These are phyloP conservation scores for Trypanosoma mega DNA, from an alignment of 208 protist species.

Conservation along the genomic window DNA sequence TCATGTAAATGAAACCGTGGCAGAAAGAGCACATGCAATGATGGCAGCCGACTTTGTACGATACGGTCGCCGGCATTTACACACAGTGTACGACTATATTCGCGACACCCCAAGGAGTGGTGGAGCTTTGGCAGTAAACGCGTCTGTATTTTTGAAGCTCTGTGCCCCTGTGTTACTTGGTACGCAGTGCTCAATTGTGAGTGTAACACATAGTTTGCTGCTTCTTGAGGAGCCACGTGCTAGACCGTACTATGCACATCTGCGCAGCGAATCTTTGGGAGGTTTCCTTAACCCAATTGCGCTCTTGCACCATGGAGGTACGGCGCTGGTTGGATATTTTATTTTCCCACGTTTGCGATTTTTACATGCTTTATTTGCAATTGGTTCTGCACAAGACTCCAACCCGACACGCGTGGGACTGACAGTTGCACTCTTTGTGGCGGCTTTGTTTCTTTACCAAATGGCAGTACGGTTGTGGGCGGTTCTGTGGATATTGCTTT, in stretches of 20 bases:
- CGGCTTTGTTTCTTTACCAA: slow-evolving; percentile 34
- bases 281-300: slow-evolving; percentile 1
- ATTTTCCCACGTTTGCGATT: slow-evolving; percentile 10
- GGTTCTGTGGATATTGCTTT: slow-evolving; percentile 29
- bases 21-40: slow-evolving; percentile 57
- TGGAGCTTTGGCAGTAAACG: slow-evolving; percentile 64
- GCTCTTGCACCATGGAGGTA: slow-evolving; percentile 24
- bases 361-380: background rate
- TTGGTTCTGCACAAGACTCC: background rate
- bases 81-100: slow-evolving; percentile 55
- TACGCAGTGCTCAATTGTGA: slow-evolving; percentile 60
- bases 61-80: slow-evolving; percentile 38
- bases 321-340: slow-evolving; percentile 20
- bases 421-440: slow-evolving; percentile 40
- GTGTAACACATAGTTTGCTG: slow-evolving; percentile 71
- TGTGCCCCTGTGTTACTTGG: slow-evolving; percentile 33
- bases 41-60: slow-evolving; percentile 66
- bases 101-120: slow-evolving; percentile 27
- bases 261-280: slow-evolving; percentile 6
- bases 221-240: slow-evolving; percentile 58
- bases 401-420: slow-evolving; percentile 33
- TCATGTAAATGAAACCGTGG: slow-evolving; percentile 38
- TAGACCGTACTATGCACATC: slow-evolving; percentile 4
- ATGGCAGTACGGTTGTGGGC: slow-evolving; percentile 35
- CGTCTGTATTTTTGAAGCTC: slow-evolving; percentile 72